A percentile compares a stretch with the other conserved stretches of the same genome.
Conservation (phyloP, 2,329 filamentous ascomycete species). For the Epichloe gansuensis region DNA sequence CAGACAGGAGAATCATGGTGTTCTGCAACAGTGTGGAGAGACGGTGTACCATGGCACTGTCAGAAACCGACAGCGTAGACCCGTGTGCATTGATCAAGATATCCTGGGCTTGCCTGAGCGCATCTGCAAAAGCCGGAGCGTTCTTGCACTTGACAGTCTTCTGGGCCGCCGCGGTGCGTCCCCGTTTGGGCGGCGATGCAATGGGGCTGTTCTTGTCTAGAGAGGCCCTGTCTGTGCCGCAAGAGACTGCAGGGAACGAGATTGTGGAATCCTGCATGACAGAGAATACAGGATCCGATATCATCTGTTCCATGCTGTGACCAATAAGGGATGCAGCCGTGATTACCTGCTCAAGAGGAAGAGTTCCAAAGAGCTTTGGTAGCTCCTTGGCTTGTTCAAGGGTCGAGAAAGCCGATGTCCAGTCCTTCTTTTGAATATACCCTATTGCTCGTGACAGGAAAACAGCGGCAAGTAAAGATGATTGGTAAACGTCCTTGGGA, state of each 20-base stretch:
- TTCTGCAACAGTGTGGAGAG: conserved; percentile 53
- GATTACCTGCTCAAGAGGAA: conserved; percentile 43
- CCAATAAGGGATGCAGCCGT: conserved; percentile 57
- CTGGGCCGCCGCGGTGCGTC: conserved; percentile 12
- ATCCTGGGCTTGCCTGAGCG: conserved; percentile 53
- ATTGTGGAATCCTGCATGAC: conserved; percentile 88
- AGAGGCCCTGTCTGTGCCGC: conserved; percentile 27
- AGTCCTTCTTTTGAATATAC: conserved; percentile 39
- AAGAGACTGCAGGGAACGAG: conserved; percentile 61
- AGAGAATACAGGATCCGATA: conserved; percentile 72
- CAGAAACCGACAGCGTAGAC: conserved; percentile 38
- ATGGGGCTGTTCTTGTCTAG: conserved; percentile 23
- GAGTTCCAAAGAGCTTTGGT: conserved; percentile 26
- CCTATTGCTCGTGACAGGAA: conserved; percentile 29
- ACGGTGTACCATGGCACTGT: conserved; percentile 49
- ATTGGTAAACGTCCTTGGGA: conserved; percentile 23
- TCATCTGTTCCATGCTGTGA: conserved; percentile 60
- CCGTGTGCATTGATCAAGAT: conserved; percentile 52
- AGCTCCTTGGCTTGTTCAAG: conserved; percentile 38
- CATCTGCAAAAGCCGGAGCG: conserved; percentile 39
- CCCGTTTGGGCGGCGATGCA: conserved; percentile 25
- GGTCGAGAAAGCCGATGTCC: conserved; percentile 42
- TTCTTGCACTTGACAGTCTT: conserved; percentile 19
- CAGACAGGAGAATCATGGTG: conserved; percentile 53
- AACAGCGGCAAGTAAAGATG: conserved; percentile 23